phyloP scores from a whole-genome alignment of 139 green algal genomes.

The Edaphochlamys debaryana region DNA sequence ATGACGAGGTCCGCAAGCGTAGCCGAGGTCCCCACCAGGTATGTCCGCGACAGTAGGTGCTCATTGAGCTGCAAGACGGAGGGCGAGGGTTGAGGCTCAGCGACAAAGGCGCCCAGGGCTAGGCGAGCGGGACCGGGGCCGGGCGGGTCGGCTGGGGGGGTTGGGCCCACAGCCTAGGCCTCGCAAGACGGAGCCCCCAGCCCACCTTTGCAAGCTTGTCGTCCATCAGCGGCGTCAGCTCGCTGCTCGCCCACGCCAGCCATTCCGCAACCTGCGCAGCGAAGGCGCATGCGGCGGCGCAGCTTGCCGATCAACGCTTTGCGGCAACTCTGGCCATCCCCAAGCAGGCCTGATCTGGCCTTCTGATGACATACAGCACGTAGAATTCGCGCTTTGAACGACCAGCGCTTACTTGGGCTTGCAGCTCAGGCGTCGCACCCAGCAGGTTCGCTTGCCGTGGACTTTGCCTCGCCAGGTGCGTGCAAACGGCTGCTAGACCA shows the following conservation, averaged over 20 bases:
- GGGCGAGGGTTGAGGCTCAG: too few species aligned
- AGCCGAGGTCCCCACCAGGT: conserved; percentile 38
- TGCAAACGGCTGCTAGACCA: neutral
- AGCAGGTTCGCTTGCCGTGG: neutral
- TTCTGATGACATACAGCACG: too few species aligned
- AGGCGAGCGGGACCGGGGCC: too few species aligned
- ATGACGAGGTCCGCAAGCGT: conserved; percentile 66
- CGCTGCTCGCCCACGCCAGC: conserved; percentile 47
- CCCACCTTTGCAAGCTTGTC: conserved; percentile 57
- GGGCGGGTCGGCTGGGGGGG: too few species aligned
- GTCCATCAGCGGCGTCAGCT: conserved; percentile 52
- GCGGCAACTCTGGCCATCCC: too few species aligned
- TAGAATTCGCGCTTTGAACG: too few species aligned
- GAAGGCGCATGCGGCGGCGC: too few species aligned
- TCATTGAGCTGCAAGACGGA: conserved; percentile 44
- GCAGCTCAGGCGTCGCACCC: conserved; percentile 7
- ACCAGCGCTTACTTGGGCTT: conserved; percentile 11
- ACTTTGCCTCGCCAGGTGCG: neutral
- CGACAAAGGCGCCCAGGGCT: too few species aligned
- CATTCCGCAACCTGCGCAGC: conserved; percentile 52
- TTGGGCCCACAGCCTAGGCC: too few species aligned
- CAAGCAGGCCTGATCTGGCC: too few species aligned
- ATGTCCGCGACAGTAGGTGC: conserved; percentile 48
- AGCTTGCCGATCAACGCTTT: too few species aligned
- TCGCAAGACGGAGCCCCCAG: too few species aligned